Evolutionary conservation across 352 stramenopile genomes (phyloP).

Genomic region (Globisporangium ultimum): DNA sequence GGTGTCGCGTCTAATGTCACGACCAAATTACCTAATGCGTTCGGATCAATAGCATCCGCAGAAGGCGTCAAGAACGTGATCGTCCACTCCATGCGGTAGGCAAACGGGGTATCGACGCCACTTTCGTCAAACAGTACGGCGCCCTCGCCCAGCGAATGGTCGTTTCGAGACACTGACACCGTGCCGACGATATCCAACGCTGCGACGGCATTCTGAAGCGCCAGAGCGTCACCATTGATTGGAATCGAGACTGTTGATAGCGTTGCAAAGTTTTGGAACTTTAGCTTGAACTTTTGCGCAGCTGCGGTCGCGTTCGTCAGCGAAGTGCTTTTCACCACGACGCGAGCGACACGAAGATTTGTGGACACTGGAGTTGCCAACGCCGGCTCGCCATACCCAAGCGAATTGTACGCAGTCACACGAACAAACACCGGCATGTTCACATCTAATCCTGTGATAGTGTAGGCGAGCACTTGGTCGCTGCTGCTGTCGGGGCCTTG

Average conservation of each 20-base stretch:
- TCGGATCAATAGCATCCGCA: slow-evolving; percentile 43
- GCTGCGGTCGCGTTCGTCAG: slow-evolving; percentile 29
- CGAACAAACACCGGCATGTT: slow-evolving; percentile 72
- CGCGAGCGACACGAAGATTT: slow-evolving; percentile 46
- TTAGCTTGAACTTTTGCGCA: slow-evolving; percentile 50
- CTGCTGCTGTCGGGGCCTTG: not conserved
- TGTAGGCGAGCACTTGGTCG: slow-evolving; percentile 22
- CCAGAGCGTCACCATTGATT: slow-evolving; percentile 44
- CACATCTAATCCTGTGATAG: slow-evolving; percentile 41
- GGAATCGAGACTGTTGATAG: slow-evolving; percentile 33
- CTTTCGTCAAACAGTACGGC: slow-evolving; percentile 46
- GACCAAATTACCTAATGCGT: slow-evolving; percentile 37
- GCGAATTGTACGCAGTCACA: slow-evolving; percentile 78
- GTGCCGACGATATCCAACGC: slow-evolving; percentile 43
- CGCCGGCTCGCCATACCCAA: slow-evolving; percentile 59
- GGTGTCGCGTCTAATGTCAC: slow-evolving; percentile 23
- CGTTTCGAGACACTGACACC: slow-evolving; percentile 51
- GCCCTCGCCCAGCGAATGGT: slow-evolving; percentile 49
- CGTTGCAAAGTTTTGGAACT: slow-evolving; percentile 48
- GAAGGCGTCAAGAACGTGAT: slow-evolving; percentile 72
- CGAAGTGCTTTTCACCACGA: slow-evolving; percentile 28
- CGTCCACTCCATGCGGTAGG: slow-evolving; percentile 62
- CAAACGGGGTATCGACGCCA: slow-evolving; percentile 27
- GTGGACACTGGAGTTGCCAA: slow-evolving; percentile 39
- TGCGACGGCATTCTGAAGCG: slow-evolving; percentile 54